phyloP scores from a whole-genome alignment of 1,139 yeast genomes.

The Pichia kudriavzevii region DNA sequence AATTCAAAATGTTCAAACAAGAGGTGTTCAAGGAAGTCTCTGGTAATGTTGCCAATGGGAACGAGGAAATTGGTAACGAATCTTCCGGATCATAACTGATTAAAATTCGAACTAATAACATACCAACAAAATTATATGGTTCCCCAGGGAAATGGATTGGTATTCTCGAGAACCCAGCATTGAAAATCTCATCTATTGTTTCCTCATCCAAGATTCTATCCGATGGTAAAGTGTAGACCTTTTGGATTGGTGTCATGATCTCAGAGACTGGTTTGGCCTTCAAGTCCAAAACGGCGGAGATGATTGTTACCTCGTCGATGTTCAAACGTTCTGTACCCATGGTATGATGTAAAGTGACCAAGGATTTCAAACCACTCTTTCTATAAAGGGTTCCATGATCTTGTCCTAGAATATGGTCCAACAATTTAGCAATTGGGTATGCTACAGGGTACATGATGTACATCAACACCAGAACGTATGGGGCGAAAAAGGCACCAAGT shows the following conservation, averaged over 20 bases:
- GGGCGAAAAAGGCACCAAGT: constrained; percentile 85
- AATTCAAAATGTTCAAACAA: constrained; percentile 85
- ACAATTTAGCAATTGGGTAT: constrained; percentile 75
- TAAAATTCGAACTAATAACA: constrained; percentile 85
- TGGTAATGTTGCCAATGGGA: constrained; percentile 93
- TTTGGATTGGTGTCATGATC: constrained; percentile 91
- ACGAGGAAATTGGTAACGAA: constrained; percentile 82
- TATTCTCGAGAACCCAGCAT: constrained; percentile 90
- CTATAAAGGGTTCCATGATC: constrained; percentile 95
- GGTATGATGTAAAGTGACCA: constrained; percentile 86
- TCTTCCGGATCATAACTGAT: constrained; percentile 97
- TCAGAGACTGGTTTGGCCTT: constrained; percentile 82
- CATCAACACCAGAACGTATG: constrained; percentile 81
- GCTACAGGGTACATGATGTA: constrained; percentile 88
- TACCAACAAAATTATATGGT: constrained; percentile 87
- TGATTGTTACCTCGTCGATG: constrained; percentile 93
- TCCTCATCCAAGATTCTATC: constrained; percentile 77
- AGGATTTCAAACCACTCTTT: constrained; percentile 85
- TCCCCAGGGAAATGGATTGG: constrained; percentile 93
- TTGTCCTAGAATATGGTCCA: constrained; percentile 83
- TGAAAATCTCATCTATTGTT: constrained; percentile 82
- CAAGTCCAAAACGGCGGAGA: constrained; percentile 86
- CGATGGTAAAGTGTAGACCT: constrained; percentile 84
- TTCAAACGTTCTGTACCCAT: constrained; percentile 94
- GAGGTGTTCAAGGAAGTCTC: constrained; percentile 91